phyloP scores from a whole-genome alignment of 805 yeast species.

The Lipomyces yamadae region DNA sequence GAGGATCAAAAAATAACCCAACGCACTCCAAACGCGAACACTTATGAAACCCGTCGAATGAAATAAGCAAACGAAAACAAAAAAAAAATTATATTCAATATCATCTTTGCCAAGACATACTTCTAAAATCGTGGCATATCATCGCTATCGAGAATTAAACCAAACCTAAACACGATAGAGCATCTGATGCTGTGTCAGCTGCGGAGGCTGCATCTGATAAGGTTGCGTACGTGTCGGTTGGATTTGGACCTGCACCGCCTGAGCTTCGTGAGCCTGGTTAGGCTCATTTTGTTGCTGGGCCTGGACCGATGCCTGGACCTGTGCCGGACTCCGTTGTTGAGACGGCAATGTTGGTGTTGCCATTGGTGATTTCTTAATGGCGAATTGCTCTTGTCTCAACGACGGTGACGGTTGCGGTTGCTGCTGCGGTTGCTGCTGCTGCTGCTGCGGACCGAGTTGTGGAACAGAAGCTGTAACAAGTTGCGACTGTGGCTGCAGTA shows the following conservation, averaged over 20 bases:
- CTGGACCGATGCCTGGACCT: not conserved
- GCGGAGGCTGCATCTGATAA: not conserved
- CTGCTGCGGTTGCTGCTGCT: not conserved
- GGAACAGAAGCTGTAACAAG: not conserved
- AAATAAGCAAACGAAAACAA: not conserved
- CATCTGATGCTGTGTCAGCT: conserved; percentile 1
- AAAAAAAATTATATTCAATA: not conserved
- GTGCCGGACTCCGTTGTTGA: conserved; percentile 3
- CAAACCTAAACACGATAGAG: not conserved
- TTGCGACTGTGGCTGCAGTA: conserved; percentile 4
- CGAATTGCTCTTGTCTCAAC: conserved; percentile 9
- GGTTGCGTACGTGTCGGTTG: not conserved
- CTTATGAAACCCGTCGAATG: not conserved
- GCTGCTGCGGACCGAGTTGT: not conserved
- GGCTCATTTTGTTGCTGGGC: not conserved
- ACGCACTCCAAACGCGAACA: not conserved
- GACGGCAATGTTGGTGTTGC: conserved; percentile 11
- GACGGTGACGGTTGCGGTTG: conserved; percentile 7
- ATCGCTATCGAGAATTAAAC: not conserved
- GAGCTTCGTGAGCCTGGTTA: not conserved
- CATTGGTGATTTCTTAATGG: not conserved
- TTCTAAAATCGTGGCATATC: not conserved
- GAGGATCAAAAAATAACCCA: not conserved
- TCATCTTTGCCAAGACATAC: not conserved
- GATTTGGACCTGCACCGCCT: conserved; percentile 5